Conservation (phyloP, 306 rosid species). For the Urtica urens region DNA sequence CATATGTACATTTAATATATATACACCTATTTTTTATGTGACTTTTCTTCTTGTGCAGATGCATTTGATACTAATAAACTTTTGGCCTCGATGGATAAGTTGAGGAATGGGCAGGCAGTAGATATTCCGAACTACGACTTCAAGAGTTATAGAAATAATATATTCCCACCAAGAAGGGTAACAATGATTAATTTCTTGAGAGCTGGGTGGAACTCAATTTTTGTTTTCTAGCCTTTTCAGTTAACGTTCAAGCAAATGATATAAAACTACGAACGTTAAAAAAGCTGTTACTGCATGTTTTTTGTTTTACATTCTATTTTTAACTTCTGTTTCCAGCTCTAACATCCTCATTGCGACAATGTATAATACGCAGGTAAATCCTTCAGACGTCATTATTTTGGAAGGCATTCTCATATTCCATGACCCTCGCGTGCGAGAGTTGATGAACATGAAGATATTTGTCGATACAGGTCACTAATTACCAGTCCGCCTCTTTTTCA, state of each 20-base stretch:
- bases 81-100: constrained; percentile 60
- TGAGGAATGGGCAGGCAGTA: constrained; percentile 83
- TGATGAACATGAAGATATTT: constrained; percentile 99
- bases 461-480: constrained; percentile 93
- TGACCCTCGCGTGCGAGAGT: constrained; percentile 80
- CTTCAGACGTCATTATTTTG: constrained; percentile 88
- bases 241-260: no score
- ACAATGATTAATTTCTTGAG: constrained; percentile 2
- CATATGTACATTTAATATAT: background rate
- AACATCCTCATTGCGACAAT: constrained; percentile 6
- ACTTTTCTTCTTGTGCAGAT: constrained; percentile 42
- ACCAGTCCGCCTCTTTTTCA: background rate
- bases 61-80: constrained; percentile 81
- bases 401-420: constrained; percentile 97
- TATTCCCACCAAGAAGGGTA: constrained; percentile 91
- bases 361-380: constrained; percentile 65
- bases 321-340: background rate
- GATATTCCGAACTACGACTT: constrained; percentile 94
- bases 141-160: constrained; percentile 75
- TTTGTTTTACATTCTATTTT: no score
- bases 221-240: no score
- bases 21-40: background rate
- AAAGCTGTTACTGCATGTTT: no score
- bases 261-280: no score
- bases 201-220: no score